Evolutionary conservation across 2,329 filamentous ascomycete genomes (phyloP).

Genomic region (Epichloe baconii): DNA sequence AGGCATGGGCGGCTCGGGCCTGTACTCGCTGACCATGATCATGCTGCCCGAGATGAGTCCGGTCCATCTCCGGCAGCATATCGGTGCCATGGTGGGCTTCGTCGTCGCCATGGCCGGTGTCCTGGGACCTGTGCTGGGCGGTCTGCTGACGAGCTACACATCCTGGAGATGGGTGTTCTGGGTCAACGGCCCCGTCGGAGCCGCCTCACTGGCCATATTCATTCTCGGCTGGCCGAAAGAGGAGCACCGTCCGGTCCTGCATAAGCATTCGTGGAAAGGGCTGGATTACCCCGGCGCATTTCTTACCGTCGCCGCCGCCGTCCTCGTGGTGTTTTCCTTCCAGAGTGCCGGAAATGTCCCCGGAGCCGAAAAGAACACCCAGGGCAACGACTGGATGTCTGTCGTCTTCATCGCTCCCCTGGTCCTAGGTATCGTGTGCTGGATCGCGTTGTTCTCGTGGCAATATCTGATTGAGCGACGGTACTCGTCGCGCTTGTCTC

Average conservation of each 20-base stretch:
- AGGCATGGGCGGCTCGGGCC: slow-evolving; percentile 35
- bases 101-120: slow-evolving; percentile 36
- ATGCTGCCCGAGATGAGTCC: slow-evolving; percentile 39
- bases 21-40: slow-evolving; percentile 45
- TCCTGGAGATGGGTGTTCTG: slow-evolving; percentile 45
- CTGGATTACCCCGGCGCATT: slow-evolving; percentile 41
- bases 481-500: slow-evolving; percentile 16
- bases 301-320: slow-evolving; percentile 38
- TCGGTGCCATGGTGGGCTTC: slow-evolving; percentile 35
- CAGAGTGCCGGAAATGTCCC: slow-evolving; percentile 30
- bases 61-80: slow-evolving; percentile 23
- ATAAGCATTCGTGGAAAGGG: slow-evolving; percentile 31
- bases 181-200: slow-evolving; percentile 43
- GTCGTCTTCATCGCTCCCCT: slow-evolving; percentile 20
- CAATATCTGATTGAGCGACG: slow-evolving; percentile 13
- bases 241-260: slow-evolving; percentile 23
- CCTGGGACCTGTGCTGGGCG: slow-evolving; percentile 38
- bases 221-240: slow-evolving; percentile 35
- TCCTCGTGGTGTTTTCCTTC: slow-evolving; percentile 44
- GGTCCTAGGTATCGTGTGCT: slow-evolving; percentile 15
- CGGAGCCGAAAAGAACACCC: neutral
- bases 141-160: slow-evolving; percentile 33
- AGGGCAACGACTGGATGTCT: slow-evolving; percentile 28
- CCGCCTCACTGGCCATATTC: slow-evolving; percentile 33
- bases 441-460: slow-evolving; percentile 17